Conservation (phyloP, 1,139 yeast genomes). For the Yueomyces sp. region DNA sequence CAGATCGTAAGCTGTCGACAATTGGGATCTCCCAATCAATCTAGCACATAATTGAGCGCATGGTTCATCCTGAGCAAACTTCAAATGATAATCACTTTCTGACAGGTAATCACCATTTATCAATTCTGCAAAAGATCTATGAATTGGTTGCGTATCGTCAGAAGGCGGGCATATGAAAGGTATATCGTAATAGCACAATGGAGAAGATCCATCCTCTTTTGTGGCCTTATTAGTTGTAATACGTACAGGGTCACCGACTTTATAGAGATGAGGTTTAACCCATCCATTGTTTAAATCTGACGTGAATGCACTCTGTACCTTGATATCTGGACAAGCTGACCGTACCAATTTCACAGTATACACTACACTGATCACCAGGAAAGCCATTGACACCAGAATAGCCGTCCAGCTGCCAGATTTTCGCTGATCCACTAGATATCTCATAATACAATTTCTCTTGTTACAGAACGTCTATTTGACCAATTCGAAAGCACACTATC, state of each 20-base stretch:
- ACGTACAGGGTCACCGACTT: slow-evolving; percentile 50
- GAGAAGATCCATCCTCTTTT: slow-evolving; percentile 65
- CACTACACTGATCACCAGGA: no score
- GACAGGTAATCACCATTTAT: slow-evolving; percentile 71
- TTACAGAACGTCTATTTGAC: no score
- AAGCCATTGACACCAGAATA: no score
- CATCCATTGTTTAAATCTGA: slow-evolving; percentile 8
- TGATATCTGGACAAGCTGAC: no score
- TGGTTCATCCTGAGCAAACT: slow-evolving; percentile 48
- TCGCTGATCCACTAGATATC: no score
- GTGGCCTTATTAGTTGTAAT: slow-evolving; percentile 67
- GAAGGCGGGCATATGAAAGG: slow-evolving; percentile 75
- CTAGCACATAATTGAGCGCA: slow-evolving; percentile 62
- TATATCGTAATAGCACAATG: slow-evolving; percentile 63
- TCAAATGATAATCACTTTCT: slow-evolving; percentile 56
- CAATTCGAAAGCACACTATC: no score
- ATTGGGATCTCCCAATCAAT: slow-evolving; percentile 35
- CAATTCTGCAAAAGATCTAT: slow-evolving; percentile 64
- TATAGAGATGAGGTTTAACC: slow-evolving; percentile 20
- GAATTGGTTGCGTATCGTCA: slow-evolving; percentile 40
- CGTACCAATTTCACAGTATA: no score
- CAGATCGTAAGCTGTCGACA: slow-evolving; percentile 46
- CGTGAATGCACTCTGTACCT: not conserved
- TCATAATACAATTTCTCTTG: no score
- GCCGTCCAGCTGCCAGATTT: no score